Percentiles rank a stretch among this genome's conserved stretches.
Evolutionary conservation across 805 yeast genomes (phyloP).

Genomic region (Yarrowia sp.): DNA sequence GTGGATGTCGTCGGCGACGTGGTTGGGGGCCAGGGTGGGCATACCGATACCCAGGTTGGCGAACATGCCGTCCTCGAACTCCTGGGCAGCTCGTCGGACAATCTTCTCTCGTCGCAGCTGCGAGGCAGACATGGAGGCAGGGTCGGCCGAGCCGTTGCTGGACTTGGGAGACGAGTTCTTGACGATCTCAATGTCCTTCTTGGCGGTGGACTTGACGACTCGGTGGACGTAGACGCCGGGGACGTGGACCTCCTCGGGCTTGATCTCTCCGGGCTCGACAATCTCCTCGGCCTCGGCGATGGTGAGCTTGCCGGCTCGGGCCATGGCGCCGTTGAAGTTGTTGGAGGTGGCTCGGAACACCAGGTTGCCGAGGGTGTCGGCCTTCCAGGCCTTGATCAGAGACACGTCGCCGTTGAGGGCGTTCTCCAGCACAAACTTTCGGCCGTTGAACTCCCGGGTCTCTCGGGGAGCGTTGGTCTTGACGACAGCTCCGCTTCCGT

Average conservation of each 20-base stretch:
- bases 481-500: conserved; percentile 35
- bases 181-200: conserved; percentile 46
- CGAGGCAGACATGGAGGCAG: conserved; percentile 6
- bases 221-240: conserved; percentile 48
- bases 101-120: conserved; percentile 39
- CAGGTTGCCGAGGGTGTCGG: conserved; percentile 50
- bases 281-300: conserved; percentile 53
- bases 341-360: conserved; percentile 49
- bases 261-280: conserved; percentile 47
- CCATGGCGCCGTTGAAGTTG: conserved; percentile 49
- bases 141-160: neutral
- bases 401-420: conserved; percentile 51
- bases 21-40: conserved; percentile 50
- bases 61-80: conserved; percentile 45
- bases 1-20: conserved; percentile 40
- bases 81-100: conserved; percentile 48
- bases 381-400: conserved; percentile 49
- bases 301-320: conserved; percentile 47
- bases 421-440: conserved; percentile 45
- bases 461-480: conserved; percentile 45
- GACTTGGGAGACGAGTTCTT: conserved; percentile 29
- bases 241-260: conserved; percentile 48
- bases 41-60: conserved; percentile 53
- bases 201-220: conserved; percentile 44
- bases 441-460: conserved; percentile 46